Evolutionary conservation across 352 stramenopile species (phyloP).

Genomic region (Ophiocytium majus): DNA sequence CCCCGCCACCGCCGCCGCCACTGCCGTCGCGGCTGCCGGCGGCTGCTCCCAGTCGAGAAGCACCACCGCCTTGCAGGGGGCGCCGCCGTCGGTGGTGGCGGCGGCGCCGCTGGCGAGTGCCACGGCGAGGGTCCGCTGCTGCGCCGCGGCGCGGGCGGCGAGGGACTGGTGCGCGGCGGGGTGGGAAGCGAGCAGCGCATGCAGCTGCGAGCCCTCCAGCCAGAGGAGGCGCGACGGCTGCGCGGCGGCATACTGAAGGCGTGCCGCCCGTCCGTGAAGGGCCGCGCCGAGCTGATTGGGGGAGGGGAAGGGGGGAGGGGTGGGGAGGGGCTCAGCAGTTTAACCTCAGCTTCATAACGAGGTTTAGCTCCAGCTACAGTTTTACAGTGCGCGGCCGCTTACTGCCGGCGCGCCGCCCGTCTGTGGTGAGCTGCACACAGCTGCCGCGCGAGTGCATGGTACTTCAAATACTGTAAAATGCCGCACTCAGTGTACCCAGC

Average conservation of each 20-base stretch:
- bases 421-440: too few species aligned
- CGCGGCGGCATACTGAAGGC: constrained; percentile 16
- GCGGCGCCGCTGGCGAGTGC: neutral
- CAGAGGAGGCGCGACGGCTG: constrained; percentile 39
- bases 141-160: too few species aligned
- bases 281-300: neutral
- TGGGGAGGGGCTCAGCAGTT: too few species aligned
- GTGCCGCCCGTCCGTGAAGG: neutral
- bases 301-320: too few species aligned
- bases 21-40: neutral
- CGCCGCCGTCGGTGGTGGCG: neutral
- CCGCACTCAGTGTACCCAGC: too few species aligned
- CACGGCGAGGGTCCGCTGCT: neutral
- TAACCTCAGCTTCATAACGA: too few species aligned
- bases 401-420: too few species aligned
- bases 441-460: too few species aligned
- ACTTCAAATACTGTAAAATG: too few species aligned
- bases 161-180: constrained; percentile 22
- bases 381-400: too few species aligned
- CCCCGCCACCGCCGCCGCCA: neutral
- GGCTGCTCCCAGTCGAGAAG: neutral
- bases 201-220: constrained; percentile 38
- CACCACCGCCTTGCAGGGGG: neutral
- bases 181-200: constrained; percentile 25
- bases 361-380: too few species aligned